Base-by-base conservation (phyloP, 2,329 filamentous ascomycete genomes). In the Alternaria sp. region DNA sequence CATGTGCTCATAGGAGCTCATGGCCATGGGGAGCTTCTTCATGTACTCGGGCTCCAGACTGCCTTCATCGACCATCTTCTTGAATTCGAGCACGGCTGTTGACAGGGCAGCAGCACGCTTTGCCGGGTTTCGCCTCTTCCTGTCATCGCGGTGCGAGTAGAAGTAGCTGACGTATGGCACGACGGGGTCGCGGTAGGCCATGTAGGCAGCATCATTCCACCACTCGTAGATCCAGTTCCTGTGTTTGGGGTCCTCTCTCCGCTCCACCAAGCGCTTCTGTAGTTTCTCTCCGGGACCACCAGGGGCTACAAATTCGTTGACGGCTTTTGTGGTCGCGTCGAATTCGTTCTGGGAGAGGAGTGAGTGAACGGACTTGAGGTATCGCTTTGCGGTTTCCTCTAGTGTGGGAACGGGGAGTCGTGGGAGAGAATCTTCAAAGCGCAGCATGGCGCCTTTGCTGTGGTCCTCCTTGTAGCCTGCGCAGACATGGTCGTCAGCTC, bases 161-260 rank as follows among this genome's bases (percentile, higher is more conserved):
- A 99, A 99, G 87, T 99, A 99, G 81, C 93, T 97, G 75, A 99
- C 95, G 78, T 98, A 99, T 63, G 95, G 95, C 18, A 98, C 92
- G 48, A 99, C 92, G 11, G 95, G 95, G 79, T 98, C 95, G 68
- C 94, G 91, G 84, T 98, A 98, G 67, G 83, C 86, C 67, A 99
- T 88, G 82, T 99, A 99, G 60, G 95, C 95, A 5, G 89, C 88
- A 54, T 97, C 89, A 79, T 99, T 98, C 95, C 95, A 99, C 95
- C 95, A 99, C 71, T 99, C 94, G 71, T 91, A 89, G 59, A 99
- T 85, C 95, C 95, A 99, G 82, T 98, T 99, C 83, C 91, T 93
- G 77, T 87, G 83, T 64, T 91, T 90, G 51, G 94, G 90, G 68
- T 97, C 88, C 70, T 93, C 91, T 64, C 92, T 87, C 65, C 89